Conservation (phyloP, 176 grass and related monocot genomes). For the Oryza nivara region DNA sequence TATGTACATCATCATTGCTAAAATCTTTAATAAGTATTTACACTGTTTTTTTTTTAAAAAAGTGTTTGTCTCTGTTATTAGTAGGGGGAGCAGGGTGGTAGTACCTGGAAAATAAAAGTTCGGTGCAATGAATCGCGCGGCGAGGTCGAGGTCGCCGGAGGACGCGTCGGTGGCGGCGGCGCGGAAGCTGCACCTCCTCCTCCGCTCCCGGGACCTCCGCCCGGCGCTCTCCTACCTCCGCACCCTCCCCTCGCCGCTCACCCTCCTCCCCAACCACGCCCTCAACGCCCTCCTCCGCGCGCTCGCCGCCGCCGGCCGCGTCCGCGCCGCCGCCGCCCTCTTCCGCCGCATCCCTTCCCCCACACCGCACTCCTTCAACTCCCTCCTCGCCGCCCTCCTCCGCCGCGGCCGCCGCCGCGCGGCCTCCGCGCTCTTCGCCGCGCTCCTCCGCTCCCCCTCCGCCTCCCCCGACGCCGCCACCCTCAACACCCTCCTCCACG, state of each 20-base stretch:
- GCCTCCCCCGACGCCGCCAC: constrained; percentile 67
- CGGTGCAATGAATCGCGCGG: background rate
- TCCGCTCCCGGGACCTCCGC: constrained; percentile 72
- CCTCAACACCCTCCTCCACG: constrained; percentile 79
- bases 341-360: constrained; percentile 62
- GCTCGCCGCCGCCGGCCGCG: constrained; percentile 64
- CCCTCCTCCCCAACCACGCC: constrained; percentile 70
- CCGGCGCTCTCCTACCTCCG: constrained; percentile 52
- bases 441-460: constrained; percentile 49
- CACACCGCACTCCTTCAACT: constrained; percentile 77
- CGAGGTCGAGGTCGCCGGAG: constrained; percentile 12
- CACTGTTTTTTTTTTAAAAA: background rate
- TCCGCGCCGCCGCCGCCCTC: constrained; percentile 68
- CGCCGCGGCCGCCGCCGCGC: constrained; percentile 53
- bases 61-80: background rate
- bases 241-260: constrained; percentile 52
- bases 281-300: constrained; percentile 86
- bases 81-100: background rate
- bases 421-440: constrained; percentile 60
- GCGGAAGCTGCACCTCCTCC: constrained; percentile 59
- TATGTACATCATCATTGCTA: no score
- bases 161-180: constrained; percentile 51
- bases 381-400: constrained; percentile 72
- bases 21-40: no score
- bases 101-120: background rate